Conservation (phyloP, 2,329 filamentous ascomycete species). For the Coniochaeta sp. region DNA sequence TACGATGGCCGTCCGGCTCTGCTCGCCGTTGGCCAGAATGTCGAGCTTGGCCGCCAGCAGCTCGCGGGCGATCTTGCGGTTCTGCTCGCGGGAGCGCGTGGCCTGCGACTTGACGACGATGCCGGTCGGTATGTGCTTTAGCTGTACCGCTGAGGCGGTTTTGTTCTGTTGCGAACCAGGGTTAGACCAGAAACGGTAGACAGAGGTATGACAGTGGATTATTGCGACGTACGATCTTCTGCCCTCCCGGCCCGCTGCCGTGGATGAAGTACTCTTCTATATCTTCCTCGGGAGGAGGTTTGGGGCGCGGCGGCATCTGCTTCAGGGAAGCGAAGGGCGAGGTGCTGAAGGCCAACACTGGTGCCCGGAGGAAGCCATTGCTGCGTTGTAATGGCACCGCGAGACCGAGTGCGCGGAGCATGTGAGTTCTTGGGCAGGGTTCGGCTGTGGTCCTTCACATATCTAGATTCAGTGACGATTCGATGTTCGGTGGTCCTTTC, state of each 20-base stretch:
- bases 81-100: slow-evolving; percentile 79
- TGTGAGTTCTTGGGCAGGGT: not conserved
- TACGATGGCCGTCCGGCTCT: slow-evolving; percentile 59
- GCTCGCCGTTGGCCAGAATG: slow-evolving; percentile 60
- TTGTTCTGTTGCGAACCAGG: slow-evolving; percentile 59
- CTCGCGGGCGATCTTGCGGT: slow-evolving; percentile 75
- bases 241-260: slow-evolving; percentile 85
- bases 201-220: too few species aligned
- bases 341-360: slow-evolving; percentile 20
- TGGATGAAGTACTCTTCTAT: slow-evolving; percentile 83
- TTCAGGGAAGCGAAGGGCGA: slow-evolving; percentile 31
- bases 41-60: slow-evolving; percentile 72
- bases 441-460: not conserved
- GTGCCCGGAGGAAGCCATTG: not conserved
- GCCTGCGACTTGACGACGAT: slow-evolving; percentile 92
- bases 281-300: slow-evolving; percentile 65
- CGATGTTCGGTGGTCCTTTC: too few species aligned
- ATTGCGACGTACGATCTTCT: slow-evolving; percentile 69
- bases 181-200: slow-evolving; percentile 1
- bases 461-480: not conserved
- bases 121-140: slow-evolving; percentile 83
- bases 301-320: slow-evolving; percentile 67
- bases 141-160: slow-evolving; percentile 88
- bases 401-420: not conserved
- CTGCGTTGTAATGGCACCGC: not conserved